Evolutionary conservation across 768 basidiomycete species (phyloP).

Genomic region (Lactarius deliciosus): DNA sequence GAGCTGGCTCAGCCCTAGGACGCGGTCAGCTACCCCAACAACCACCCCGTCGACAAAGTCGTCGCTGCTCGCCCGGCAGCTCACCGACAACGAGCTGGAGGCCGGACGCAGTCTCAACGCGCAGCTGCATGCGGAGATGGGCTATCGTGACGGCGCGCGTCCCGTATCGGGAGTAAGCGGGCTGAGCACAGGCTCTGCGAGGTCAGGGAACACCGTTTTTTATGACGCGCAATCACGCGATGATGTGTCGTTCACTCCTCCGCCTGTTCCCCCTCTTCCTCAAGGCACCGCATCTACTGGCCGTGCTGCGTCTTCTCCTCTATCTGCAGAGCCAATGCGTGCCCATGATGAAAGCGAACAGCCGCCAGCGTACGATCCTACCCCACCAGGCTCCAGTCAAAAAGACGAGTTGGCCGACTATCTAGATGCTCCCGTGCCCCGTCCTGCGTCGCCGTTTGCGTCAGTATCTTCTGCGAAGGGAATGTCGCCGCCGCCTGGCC

Average conservation of each 20-base stretch:
- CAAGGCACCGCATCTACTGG: conserved; percentile 17
- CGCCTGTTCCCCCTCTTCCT: conserved; percentile 40
- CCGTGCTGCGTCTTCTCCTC: conserved; percentile 19
- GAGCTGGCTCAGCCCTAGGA: conserved; percentile 29
- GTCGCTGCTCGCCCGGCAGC: conserved; percentile 17
- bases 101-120: conserved; percentile 37
- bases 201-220: conserved; percentile 56
- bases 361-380: conserved; percentile 20
- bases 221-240: conserved; percentile 58
- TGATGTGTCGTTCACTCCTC: conserved; percentile 45
- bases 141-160: conserved; percentile 39
- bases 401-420: conserved; percentile 41
- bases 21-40: conserved; percentile 14
- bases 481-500: conserved; percentile 40
- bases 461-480: conserved; percentile 37
- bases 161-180: conserved; percentile 60
- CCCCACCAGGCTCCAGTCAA: conserved; percentile 3
- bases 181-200: conserved; percentile 41
- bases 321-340: conserved; percentile 25
- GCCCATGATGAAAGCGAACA: conserved; percentile 2
- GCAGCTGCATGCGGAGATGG: conserved; percentile 25
- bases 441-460: conserved; percentile 53
- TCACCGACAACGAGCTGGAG: conserved; percentile 31
- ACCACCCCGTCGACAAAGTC: conserved; percentile 11
- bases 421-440: conserved; percentile 58